A percentile compares a stretch with the other conserved stretches of the same genome.
Evolutionary conservation across 345 rosid species (phyloP).

Genomic region (Ceriops decandra): DNA sequence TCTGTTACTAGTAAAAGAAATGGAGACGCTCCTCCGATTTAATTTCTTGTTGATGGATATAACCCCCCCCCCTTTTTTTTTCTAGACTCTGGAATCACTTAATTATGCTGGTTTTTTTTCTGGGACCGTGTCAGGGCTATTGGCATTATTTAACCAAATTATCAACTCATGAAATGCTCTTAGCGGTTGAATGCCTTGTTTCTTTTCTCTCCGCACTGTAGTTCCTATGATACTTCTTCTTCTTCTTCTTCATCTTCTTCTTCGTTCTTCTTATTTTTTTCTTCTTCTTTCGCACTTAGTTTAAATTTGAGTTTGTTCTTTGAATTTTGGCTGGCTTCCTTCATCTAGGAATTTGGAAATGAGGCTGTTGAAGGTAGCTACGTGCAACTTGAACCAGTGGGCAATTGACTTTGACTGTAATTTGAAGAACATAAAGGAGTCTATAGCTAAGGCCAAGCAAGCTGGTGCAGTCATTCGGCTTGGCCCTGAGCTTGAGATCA

Average conservation of each 20-base stretch:
- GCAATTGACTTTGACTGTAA: slow-evolving; percentile 90
- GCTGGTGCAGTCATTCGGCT: slow-evolving; percentile 82
- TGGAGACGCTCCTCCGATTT: not conserved
- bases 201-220: too few species aligned
- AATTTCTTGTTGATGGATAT: not conserved
- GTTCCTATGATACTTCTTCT: not conserved
- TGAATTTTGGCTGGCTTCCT: not conserved
- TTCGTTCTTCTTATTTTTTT: not conserved
- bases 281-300: not conserved
- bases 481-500: slow-evolving; percentile 94
- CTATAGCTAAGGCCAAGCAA: slow-evolving; percentile 59
- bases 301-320: not conserved
- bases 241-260: not conserved
- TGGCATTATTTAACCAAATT: too few species aligned
- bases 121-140: too few species aligned
- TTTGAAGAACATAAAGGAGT: slow-evolving; percentile 69
- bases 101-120: too few species aligned
- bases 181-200: too few species aligned
- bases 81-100: too few species aligned
- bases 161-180: too few species aligned
- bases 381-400: slow-evolving; percentile 94
- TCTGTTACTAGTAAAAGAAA: not conserved
- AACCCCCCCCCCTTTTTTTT: too few species aligned
- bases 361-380: slow-evolving; percentile 81
- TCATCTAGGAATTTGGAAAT: slow-evolving; percentile 27